phyloP scores from a whole-genome alignment of 805 yeast genomes.

The Ogataea philodendri region DNA sequence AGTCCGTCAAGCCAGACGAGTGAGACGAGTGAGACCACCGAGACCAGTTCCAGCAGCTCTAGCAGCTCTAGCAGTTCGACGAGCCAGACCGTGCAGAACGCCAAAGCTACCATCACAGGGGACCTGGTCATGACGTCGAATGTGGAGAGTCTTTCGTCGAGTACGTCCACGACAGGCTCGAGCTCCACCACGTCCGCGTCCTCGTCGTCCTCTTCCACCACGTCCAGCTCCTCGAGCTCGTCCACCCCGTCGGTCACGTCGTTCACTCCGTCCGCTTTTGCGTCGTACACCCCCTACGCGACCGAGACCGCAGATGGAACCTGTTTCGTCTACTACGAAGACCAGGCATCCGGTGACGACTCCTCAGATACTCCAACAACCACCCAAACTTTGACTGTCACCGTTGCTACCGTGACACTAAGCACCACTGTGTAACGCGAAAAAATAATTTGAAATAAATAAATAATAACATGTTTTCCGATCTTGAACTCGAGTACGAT shows the following conservation, averaged over 20 bases:
- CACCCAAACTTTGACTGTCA: constrained; percentile 34
- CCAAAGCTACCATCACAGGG: constrained; percentile 3
- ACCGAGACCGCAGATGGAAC: constrained; percentile 34
- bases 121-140: constrained; percentile 4
- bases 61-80: constrained; percentile 8
- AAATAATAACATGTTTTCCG: constrained; percentile 14
- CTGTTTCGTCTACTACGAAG: constrained; percentile 38
- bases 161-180: constrained; percentile 12
- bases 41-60: constrained; percentile 1
- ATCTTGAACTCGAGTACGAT: constrained; percentile 34
- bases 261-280: constrained; percentile 18
- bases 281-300: constrained; percentile 33
- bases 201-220: constrained; percentile 24
- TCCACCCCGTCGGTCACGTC: constrained; percentile 15
- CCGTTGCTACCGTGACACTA: constrained; percentile 36
- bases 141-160: constrained; percentile 4
- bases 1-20: constrained; percentile 6
- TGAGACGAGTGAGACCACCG: constrained; percentile 5
- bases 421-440: constrained; percentile 12
- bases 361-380: constrained; percentile 32
- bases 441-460: constrained; percentile 9
- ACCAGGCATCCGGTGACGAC: constrained; percentile 26
- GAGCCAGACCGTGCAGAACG: not conserved
- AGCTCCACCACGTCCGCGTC: constrained; percentile 20
- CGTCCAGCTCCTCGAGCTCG: constrained; percentile 16